Percentiles rank a stretch among this genome's conserved stretches.
Conservation (phyloP, 768 basidiomycete genomes). For the Pisolithus albus region DNA sequence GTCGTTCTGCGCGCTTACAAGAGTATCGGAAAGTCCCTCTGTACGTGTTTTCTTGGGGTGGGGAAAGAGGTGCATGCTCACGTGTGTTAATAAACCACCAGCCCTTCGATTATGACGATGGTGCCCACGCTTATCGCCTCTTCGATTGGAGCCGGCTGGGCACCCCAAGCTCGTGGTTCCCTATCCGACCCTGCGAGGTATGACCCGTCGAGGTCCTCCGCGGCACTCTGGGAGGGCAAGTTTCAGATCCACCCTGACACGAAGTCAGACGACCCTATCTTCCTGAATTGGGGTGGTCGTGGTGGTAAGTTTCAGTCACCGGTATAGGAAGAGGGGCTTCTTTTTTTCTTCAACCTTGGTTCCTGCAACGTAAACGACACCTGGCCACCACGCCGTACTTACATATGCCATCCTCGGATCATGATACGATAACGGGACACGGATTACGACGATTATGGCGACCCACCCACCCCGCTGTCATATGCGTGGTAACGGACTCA, state of each 20-base stretch:
- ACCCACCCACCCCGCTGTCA: not conserved
- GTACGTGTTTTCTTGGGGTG: conserved; percentile 31
- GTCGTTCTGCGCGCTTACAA: conserved; percentile 54
- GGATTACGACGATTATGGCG: not conserved
- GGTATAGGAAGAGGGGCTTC: not conserved
- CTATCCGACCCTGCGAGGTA: conserved; percentile 68
- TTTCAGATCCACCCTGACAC: conserved; percentile 88
- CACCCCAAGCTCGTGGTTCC: conserved; percentile 47
- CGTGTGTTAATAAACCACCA: conserved; percentile 29
- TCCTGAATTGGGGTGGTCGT: conserved; percentile 25
- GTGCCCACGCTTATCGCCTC: conserved; percentile 68
- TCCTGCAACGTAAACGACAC: not conserved
- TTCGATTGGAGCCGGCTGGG: conserved; percentile 64
- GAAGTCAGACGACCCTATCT: conserved; percentile 51
- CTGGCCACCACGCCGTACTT: not conserved
- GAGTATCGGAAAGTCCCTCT: conserved; percentile 39
- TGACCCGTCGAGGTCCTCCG: conserved; percentile 76
- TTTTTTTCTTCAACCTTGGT: not conserved
- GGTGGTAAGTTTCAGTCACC: conserved; percentile 12
- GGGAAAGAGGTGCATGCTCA: conserved; percentile 8
- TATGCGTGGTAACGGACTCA: not conserved
- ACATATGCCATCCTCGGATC: not conserved
- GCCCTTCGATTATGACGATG: conserved; percentile 69
- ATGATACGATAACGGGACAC: not conserved
- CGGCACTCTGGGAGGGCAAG: conserved; percentile 79